Percentiles rank a stretch among this genome's conserved stretches.
These are phyloP conservation scores for Ustilago xerochloae DNA, from an alignment of 1,284 basidiomycete species.

Conservation along the genomic window DNA sequence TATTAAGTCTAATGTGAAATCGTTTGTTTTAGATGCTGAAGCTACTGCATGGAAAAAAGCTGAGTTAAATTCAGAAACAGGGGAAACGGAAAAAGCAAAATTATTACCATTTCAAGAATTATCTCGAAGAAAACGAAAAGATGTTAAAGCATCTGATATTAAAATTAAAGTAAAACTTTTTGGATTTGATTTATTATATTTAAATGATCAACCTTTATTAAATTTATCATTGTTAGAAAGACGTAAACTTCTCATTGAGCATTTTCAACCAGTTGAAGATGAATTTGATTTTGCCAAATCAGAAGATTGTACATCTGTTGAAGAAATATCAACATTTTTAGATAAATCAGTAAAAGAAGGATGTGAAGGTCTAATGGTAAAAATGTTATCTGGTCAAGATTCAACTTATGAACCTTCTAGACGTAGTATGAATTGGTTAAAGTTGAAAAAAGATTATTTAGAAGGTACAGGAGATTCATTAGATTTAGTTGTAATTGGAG, in stretches of 20 bases:
- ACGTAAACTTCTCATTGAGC: slow-evolving; percentile 78
- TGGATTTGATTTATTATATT: slow-evolving; percentile 91
- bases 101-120: slow-evolving; percentile 98
- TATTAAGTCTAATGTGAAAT: slow-evolving; percentile 75
- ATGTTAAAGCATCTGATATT: slow-evolving; percentile 95
- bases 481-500: slow-evolving; percentile 95
- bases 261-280: slow-evolving; percentile 84
- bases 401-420: slow-evolving; percentile 95
- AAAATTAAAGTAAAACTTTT: slow-evolving; percentile 94
- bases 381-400: slow-evolving; percentile 90
- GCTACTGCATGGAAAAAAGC: slow-evolving; percentile 91
- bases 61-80: slow-evolving; percentile 64
- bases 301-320: slow-evolving; percentile 87
- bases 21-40: slow-evolving; percentile 95
- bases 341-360: slow-evolving; percentile 97
- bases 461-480: slow-evolving; percentile 97
- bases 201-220: slow-evolving; percentile 79
- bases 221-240: slow-evolving; percentile 70
- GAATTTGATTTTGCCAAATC: slow-evolving; percentile 94
- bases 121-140: slow-evolving; percentile 93
- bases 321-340: slow-evolving; percentile 93
- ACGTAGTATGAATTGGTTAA: slow-evolving; percentile 96
- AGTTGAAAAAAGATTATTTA: slow-evolving; percentile 73
- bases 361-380: slow-evolving; percentile 97
- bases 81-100: slow-evolving; percentile 69